Base-by-base conservation (phyloP, 2,329 filamentous ascomycete genomes). In the Diaporthe helianthi region DNA sequence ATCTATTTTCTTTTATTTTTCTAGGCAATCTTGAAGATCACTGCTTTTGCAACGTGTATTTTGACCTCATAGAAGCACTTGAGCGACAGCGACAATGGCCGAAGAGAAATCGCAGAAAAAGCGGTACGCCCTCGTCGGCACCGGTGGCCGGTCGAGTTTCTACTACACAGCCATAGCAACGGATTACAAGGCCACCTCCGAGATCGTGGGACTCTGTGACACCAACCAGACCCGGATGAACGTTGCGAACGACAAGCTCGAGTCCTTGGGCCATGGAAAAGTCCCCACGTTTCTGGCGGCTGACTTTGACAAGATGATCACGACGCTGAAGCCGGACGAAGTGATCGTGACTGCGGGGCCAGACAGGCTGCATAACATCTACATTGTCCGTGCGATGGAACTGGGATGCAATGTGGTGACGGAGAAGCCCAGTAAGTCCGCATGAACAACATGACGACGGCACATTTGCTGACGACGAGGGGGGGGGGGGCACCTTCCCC, bases 271-370 rank as follows among this genome's bases (percentile, higher is more conserved):
- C 29, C 82, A 87, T 72, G 76, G 72, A 2, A 73, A 78, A 2
- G 81, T 90, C 0, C 86, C 87, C 2, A 87, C 85, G 0, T 90
- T 84, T 76, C 79, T 82, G 33, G 86, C 87, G 0, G 70, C 76
- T 15, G 81, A 86, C 73, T 90, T 90, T 72, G 87, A 89, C 74
- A 77, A 78, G 58, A 89, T 90, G 88, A 81, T 88, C 71, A 67
- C 78, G 38, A 85, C 87, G 58, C 85, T 85, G 0, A 81, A 81
- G 68, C 87, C 88, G 0, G 86, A 90, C 75, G 86, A 88, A 74
- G 82, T 90, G 19, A 89, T 90, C 72, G 82, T 90, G 19, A 89
- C 87, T 0, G 89, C 87, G 0, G 88, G 90, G 73, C 69, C 69
- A 12, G 88, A 90, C 77, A 83, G 87, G 31, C 88, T 86, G 4